phyloP scores from a whole-genome alignment of 352 stramenopile species.

The Thalassiosira sp. region DNA sequence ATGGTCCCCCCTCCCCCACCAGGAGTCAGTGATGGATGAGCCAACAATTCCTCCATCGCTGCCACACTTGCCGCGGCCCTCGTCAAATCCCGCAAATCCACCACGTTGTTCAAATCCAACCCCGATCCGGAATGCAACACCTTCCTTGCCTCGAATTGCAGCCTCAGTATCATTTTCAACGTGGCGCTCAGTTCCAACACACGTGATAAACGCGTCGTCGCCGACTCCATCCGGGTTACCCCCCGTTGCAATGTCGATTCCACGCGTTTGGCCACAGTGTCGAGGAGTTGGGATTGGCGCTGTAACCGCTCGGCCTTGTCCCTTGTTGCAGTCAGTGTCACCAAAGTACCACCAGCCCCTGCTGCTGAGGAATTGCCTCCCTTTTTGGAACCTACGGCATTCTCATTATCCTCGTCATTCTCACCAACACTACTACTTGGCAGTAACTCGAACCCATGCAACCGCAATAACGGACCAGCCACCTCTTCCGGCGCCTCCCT shows the following conservation, averaged over 20 bases:
- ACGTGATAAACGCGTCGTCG: slow-evolving; percentile 65
- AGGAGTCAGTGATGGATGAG: slow-evolving; percentile 50
- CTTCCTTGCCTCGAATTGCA: slow-evolving; percentile 77
- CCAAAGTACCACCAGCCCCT: neutral
- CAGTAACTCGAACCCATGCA: slow-evolving; percentile 67
- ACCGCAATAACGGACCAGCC: slow-evolving; percentile 59
- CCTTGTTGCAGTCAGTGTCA: slow-evolving; percentile 57
- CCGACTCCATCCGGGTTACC: slow-evolving; percentile 67
- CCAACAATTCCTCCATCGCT: slow-evolving; percentile 74
- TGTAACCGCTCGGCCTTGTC: slow-evolving; percentile 67
- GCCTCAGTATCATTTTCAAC: slow-evolving; percentile 76
- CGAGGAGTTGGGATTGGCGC: slow-evolving; percentile 71
- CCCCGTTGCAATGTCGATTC: slow-evolving; percentile 64
- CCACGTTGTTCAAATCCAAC: slow-evolving; percentile 60
- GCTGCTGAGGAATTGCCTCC: too few species aligned
- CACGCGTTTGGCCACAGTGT: slow-evolving; percentile 62
- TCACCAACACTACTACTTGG: neutral
- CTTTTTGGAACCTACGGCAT: too few species aligned
- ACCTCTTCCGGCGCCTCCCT: slow-evolving; percentile 67
- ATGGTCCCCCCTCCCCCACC: slow-evolving; percentile 25
- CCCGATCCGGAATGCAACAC: slow-evolving; percentile 48
- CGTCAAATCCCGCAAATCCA: slow-evolving; percentile 77
- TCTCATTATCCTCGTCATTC: slow-evolving; percentile 3
- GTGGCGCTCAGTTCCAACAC: slow-evolving; percentile 69
- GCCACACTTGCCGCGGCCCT: slow-evolving; percentile 70